Evolutionary conservation across 2,329 filamentous ascomycete genomes (phyloP).

Genomic region (Fusarium pseudoanthophilum): DNA sequence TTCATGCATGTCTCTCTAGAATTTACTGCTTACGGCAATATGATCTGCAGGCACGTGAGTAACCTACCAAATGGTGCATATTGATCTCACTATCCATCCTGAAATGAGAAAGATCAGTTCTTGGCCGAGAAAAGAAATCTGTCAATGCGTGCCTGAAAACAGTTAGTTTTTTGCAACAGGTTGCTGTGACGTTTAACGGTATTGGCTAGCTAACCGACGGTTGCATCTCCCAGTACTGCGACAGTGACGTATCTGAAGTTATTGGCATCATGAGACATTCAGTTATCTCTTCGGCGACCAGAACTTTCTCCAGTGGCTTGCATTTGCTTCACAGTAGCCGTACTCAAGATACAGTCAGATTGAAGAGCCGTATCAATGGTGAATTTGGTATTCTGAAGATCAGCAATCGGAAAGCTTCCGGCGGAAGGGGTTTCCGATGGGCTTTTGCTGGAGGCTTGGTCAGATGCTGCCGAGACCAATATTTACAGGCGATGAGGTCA

Average conservation of each 20-base stretch:
- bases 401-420: neutral
- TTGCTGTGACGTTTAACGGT: neutral
- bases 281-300: neutral
- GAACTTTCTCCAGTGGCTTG: neutral
- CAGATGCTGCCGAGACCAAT: fast-evolving
- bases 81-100: neutral
- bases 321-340: neutral
- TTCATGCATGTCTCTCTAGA: neutral
- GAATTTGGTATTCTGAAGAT: neutral
- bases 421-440: neutral
- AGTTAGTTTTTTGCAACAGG: neutral
- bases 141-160: neutral
- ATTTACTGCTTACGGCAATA: neutral
- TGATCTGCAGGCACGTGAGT: neutral
- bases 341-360: fast-evolving
- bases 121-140: fast-evolving
- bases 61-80: neutral
- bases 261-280: no score
- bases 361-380: neutral
- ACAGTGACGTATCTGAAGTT: neutral
- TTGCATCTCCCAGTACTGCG: neutral
- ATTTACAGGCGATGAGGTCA: no score
- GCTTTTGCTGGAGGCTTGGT: neutral
- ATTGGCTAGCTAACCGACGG: neutral
- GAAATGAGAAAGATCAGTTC: neutral